Base-by-base conservation (phyloP, 2,329 filamentous ascomycete species). In the Penicillium janthinellum region DNA sequence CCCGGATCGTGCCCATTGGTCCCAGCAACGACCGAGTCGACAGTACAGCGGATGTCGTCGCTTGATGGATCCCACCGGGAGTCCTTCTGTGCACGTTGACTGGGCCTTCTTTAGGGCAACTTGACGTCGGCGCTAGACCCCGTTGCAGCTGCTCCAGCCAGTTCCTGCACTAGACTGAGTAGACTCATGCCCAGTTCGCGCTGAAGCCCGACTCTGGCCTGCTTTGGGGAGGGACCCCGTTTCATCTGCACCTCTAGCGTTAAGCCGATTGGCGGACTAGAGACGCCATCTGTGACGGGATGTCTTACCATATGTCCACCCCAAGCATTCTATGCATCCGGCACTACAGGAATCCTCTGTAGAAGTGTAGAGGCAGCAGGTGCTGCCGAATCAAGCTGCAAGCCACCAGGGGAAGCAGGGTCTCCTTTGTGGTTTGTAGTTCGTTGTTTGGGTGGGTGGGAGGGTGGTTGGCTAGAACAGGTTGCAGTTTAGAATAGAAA, bases 101-200 rank as follows among this genome's bases (percentile, higher is more conserved):
- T 31, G 37, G 50, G 37, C 34, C 20, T 28, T 38, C 8, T 41
- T 41, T 15, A 8, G 20, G 6, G 20, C 15, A 37, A 22, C 42
- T 8, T 17, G 50, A 42, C 7, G 50, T 17, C 37, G 50, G 38
- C 50, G 50, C 50, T 42, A 53, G 50, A 53, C 50, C 38, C 22
- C 7, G 38, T 41, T 12, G 10, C 31, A 39, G 47, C 53, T 25
- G 28, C 52, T 57, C 41, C 45, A 59, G 44, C 37, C 54, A 64
- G 65, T 66, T 66, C 67, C 68, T 71, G 67, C 59, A 64, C 60
- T 65, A 68, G 64, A 39, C 28, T 31, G 28, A 31, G 28, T 31
- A 70, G 64, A 39, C 49, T 39, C 31, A 59, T 47, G 45, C 52
- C 28, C 59, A 52, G 38, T 56, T 25, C 48, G 39, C 55, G 52